phyloP scores from a whole-genome alignment of 1,139 yeast genomes.

The Suhomyces bokatorum region DNA sequence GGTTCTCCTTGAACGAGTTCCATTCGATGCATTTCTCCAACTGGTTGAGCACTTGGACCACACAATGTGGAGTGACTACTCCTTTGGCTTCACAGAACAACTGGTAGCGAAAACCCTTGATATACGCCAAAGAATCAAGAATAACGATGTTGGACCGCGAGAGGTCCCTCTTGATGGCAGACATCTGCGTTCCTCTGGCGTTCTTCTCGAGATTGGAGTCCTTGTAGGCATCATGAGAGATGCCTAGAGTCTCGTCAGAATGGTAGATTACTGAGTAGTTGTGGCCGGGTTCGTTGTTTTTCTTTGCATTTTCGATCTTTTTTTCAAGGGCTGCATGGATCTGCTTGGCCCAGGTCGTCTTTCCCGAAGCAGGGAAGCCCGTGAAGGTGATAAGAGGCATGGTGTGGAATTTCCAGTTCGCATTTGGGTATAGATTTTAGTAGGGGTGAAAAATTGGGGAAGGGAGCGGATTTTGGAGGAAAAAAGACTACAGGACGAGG shows the following conservation, averaged over 20 bases:
- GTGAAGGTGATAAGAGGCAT: conserved; percentile 88
- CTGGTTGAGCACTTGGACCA: conserved; percentile 75
- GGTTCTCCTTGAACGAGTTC: conserved; percentile 42
- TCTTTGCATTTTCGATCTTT: conserved; percentile 43
- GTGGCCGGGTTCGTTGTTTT: conserved; percentile 45
- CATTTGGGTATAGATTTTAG: neutral
- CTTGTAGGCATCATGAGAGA: conserved; percentile 63
- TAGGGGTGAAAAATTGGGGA: neutral
- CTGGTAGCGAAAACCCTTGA: conserved; percentile 94
- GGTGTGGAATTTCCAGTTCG: neutral
- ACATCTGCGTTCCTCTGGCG: conserved; percentile 79
- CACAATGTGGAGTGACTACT: conserved; percentile 77
- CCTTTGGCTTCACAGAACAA: conserved; percentile 91
- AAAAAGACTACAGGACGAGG: neutral
- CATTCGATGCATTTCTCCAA: conserved; percentile 60
- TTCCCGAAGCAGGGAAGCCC: conserved; percentile 87
- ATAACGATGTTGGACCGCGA: conserved; percentile 71
- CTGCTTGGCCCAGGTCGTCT: conserved; percentile 68
- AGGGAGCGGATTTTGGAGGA: neutral
- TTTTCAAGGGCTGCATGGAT: conserved; percentile 49
- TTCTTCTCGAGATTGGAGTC: conserved; percentile 76
- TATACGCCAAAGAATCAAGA: conserved; percentile 82
- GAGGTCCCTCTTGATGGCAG: conserved; percentile 84
- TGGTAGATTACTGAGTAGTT: conserved; percentile 65
- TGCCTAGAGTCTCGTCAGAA: conserved; percentile 76